These are phyloP conservation scores for Diaporthe citrichinensis DNA, from an alignment of 2,329 filamentous ascomycete species.

Conservation along the genomic window DNA sequence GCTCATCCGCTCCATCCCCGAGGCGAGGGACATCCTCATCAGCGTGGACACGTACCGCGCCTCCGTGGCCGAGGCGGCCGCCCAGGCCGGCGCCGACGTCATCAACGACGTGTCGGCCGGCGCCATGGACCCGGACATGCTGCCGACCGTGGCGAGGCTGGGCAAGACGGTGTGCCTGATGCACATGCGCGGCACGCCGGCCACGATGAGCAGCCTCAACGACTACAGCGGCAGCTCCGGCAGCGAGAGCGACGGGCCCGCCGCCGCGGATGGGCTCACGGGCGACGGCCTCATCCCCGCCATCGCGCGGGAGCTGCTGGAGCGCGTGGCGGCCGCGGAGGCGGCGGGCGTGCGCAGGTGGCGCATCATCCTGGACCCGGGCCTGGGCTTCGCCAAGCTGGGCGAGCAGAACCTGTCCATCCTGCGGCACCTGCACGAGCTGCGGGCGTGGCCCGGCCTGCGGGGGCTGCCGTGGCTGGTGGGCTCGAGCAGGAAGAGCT, in stretches of 20 bases:
- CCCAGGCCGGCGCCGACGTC: slow-evolving; percentile 86
- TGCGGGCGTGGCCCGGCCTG: slow-evolving; percentile 76
- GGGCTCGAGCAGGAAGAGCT: slow-evolving; percentile 89
- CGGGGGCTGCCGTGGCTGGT: slow-evolving; percentile 87
- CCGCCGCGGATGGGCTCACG: neutral
- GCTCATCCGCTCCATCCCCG: slow-evolving; percentile 77
- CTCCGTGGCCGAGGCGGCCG: slow-evolving; percentile 81
- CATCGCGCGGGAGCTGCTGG: slow-evolving; percentile 77
- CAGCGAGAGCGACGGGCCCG: slow-evolving; percentile 63
- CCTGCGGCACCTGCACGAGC: slow-evolving; percentile 74
- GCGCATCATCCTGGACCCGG: slow-evolving; percentile 95
- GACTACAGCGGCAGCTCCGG: slow-evolving; percentile 78
- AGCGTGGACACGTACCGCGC: slow-evolving; percentile 96
- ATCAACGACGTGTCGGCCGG: slow-evolving; percentile 96
- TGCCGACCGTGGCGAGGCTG: slow-evolving; percentile 81
- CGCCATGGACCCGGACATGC: slow-evolving; percentile 83
- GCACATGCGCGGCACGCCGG: slow-evolving; percentile 93
- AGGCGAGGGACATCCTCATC: slow-evolving; percentile 76
- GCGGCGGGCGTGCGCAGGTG: slow-evolving; percentile 87
- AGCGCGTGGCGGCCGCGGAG: slow-evolving; percentile 81
- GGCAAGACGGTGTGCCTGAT: slow-evolving; percentile 86
- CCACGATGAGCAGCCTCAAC: slow-evolving; percentile 81
- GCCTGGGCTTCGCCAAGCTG: slow-evolving; percentile 93
- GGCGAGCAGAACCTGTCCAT: slow-evolving; percentile 85
- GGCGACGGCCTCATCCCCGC: slow-evolving; percentile 72